These are phyloP conservation scores for Fusarium zealandicum DNA, from an alignment of 2,329 filamentous ascomycete species.

Conservation along the genomic window DNA sequence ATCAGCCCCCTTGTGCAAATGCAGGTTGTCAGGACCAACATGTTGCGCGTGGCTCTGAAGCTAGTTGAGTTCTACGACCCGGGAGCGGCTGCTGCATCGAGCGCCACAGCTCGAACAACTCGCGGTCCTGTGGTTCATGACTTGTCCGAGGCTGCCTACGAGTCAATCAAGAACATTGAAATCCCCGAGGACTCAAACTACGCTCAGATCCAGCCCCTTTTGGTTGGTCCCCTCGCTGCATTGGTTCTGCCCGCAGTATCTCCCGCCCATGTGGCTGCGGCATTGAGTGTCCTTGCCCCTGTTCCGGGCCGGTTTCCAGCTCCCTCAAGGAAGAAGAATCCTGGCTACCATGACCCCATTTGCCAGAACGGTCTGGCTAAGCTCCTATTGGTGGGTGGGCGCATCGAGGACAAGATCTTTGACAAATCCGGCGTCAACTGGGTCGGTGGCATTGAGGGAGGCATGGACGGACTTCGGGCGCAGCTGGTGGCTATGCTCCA, in stretches of 20 bases:
- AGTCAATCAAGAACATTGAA: constrained; percentile 52
- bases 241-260: constrained; percentile 84
- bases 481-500: constrained; percentile 85
- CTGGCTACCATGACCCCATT: constrained; percentile 79
- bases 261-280: constrained; percentile 82
- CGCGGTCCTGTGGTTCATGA: constrained; percentile 55
- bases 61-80: constrained; percentile 84
- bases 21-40: constrained; percentile 86
- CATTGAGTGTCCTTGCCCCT: constrained; percentile 79
- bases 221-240: constrained; percentile 82
- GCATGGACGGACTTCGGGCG: constrained; percentile 78
- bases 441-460: constrained; percentile 79
- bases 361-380: constrained; percentile 88
- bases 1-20: constrained; percentile 73
- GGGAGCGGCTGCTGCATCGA: constrained; percentile 47
- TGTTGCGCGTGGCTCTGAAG: constrained; percentile 84
- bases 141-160: constrained; percentile 61
- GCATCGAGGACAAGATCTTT: constrained; percentile 85
- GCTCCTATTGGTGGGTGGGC: constrained; percentile 82
- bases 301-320: constrained; percentile 76
- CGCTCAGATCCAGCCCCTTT: constrained; percentile 72
- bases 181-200: constrained; percentile 53
- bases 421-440: constrained; percentile 73
- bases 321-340: constrained; percentile 76
- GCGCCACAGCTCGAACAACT: constrained; percentile 42